These are phyloP conservation scores for Leccinum fuscescens DNA, from an alignment of 1,284 basidiomycete genomes.

Conservation along the genomic window DNA sequence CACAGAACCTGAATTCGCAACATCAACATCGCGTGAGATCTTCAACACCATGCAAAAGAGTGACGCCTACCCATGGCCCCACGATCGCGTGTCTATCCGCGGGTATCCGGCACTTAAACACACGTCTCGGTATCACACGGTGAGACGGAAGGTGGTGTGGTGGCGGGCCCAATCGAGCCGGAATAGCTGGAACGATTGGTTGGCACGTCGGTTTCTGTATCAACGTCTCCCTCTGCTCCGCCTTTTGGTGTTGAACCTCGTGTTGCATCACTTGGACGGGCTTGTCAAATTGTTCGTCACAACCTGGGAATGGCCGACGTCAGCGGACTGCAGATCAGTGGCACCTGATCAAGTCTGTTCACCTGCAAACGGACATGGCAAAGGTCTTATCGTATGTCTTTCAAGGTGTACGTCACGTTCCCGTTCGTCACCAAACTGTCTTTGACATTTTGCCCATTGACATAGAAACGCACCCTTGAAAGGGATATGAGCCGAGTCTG, in stretches of 20 bases:
- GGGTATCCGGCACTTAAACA: slow-evolving; percentile 44
- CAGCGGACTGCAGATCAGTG: background rate
- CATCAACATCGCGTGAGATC: slow-evolving; percentile 8
- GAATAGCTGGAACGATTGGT: slow-evolving; percentile 35
- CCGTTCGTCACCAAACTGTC: slow-evolving; percentile 16
- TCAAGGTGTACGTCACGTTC: slow-evolving; percentile 24
- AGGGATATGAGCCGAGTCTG: background rate
- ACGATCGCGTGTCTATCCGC: slow-evolving; percentile 48
- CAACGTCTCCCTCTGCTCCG: slow-evolving; percentile 40
- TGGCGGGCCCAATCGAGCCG: slow-evolving; percentile 33
- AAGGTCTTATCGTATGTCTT: slow-evolving; percentile 26
- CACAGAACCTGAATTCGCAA: slow-evolving; percentile 40
- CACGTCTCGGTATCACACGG: slow-evolving; percentile 42
- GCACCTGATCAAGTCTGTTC: background rate
- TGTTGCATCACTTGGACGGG: slow-evolving; percentile 33
- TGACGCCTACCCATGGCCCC: slow-evolving; percentile 50
- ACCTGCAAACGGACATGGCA: slow-evolving; percentile 34
- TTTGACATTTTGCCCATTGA: slow-evolving; percentile 25
- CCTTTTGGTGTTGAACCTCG: slow-evolving; percentile 21
- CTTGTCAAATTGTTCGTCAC: slow-evolving; percentile 24
- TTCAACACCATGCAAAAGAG: background rate
- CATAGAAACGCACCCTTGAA: slow-evolving; percentile 25
- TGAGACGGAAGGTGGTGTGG: slow-evolving; percentile 48
- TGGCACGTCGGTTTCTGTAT: slow-evolving; percentile 35
- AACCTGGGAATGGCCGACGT: slow-evolving; percentile 19